Evolutionary conservation across 1,284 basidiomycete species (phyloP).

Genomic region (Boletus subluridellus): DNA sequence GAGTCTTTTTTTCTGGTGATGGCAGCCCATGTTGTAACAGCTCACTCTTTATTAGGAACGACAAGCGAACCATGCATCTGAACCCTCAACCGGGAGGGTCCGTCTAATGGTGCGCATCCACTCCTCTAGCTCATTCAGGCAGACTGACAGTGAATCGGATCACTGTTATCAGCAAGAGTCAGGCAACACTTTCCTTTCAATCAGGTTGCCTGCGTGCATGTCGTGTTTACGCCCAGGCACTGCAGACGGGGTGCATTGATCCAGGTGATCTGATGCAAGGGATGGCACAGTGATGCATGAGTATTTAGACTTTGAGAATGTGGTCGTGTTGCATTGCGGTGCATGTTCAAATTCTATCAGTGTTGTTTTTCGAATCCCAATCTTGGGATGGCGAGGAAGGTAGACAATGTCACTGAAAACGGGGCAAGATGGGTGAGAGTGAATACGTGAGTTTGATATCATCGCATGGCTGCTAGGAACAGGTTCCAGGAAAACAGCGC

Average conservation of each 20-base stretch:
- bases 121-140: neutral
- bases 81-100: neutral
- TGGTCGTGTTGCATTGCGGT: too few relatives aligned
- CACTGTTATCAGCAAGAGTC: neutral
- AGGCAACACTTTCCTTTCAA: neutral
- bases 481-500: too few relatives aligned
- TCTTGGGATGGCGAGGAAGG: slow-evolving; percentile 39
- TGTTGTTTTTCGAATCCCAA: too few relatives aligned
- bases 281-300: neutral
- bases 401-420: slow-evolving; percentile 74
- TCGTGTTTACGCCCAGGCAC: neutral
- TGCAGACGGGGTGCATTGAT: neutral
- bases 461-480: neutral
- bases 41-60: neutral
- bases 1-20: neutral
- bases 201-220: neutral
- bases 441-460: slow-evolving; percentile 67
- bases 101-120: neutral
- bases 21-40: neutral
- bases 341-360: too few relatives aligned
- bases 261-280: neutral
- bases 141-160: neutral
- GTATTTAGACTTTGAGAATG: neutral
- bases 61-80: neutral
- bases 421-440: slow-evolving; percentile 76